phyloP scores from a whole-genome alignment of 139 green algal genomes.

The Ettlia oleoabundans region DNA sequence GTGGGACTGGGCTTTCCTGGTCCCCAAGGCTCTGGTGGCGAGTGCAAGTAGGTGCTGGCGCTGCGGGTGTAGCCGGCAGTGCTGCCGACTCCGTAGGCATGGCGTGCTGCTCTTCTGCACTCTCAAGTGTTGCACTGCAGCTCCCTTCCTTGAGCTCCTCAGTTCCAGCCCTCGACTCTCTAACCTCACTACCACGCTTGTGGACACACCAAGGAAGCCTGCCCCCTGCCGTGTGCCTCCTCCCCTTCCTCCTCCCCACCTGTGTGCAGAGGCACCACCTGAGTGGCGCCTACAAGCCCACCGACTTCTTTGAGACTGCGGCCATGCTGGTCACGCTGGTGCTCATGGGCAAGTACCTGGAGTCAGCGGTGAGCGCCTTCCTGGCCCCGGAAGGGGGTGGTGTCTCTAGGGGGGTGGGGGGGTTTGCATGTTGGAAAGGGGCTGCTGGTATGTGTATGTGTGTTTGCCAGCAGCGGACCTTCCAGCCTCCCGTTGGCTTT shows the following conservation, averaged over 20 bases:
- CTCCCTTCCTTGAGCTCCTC: too few species aligned
- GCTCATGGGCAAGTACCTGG: slow-evolving; percentile 80
- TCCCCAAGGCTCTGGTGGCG: too few species aligned
- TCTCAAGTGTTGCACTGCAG: too few species aligned
- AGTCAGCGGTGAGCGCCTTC: slow-evolving; percentile 35
- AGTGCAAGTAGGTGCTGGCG: neutral
- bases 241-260: neutral
- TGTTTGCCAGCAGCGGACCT: neutral
- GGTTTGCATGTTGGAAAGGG: neutral
- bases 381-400: neutral
- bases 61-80: too few species aligned
- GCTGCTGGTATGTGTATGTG: neutral
- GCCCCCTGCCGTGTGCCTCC: neutral
- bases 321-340: slow-evolving; percentile 99
- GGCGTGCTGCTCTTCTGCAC: too few species aligned
- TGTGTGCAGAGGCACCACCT: slow-evolving; percentile 9
- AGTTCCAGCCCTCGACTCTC: too few species aligned
- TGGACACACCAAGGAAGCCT: too few species aligned
- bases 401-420: neutral
- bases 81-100: too few species aligned
- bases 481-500: neutral
- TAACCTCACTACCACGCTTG: too few species aligned
- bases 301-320: slow-evolving; percentile 97
- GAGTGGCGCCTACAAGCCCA: slow-evolving; percentile 61
- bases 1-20: too few species aligned